A percentile compares a stretch with the other conserved stretches of the same genome.
Evolutionary conservation across 2,329 filamentous ascomycete genomes (phyloP).

Genomic region (Colletotrichum lupini): DNA sequence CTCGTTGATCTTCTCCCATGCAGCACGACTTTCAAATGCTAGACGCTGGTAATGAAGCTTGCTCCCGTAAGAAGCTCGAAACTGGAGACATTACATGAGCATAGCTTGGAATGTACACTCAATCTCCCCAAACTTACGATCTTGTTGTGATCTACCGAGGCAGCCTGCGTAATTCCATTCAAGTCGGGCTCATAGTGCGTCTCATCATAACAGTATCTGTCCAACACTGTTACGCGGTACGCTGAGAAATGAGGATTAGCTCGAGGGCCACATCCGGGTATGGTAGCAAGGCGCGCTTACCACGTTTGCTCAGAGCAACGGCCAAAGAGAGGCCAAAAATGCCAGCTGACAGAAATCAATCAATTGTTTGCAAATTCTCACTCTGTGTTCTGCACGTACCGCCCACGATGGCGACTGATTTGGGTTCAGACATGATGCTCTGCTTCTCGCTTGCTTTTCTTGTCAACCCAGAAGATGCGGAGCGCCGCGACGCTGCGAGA

Average conservation of each 20-base stretch:
- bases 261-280: background rate
- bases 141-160: constrained; percentile 42
- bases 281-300: constrained; percentile 16
- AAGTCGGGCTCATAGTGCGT: constrained; percentile 37
- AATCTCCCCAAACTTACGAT: constrained; percentile 32
- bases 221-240: constrained; percentile 38
- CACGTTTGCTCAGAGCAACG: constrained; percentile 37
- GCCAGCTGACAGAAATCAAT: constrained; percentile 34
- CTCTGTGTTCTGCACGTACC: background rate
- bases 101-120: background rate
- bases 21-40: constrained; percentile 39
- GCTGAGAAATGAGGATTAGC: background rate
- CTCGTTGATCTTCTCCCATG: constrained; percentile 38
- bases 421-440: constrained; percentile 14
- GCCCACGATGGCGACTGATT: constrained; percentile 18
- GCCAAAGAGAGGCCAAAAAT: constrained; percentile 41
- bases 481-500: background rate
- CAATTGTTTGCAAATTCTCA: background rate
- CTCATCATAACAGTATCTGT: constrained; percentile 38
- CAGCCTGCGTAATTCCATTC: constrained; percentile 35
- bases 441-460: background rate
- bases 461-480: background rate
- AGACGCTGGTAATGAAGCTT: constrained; percentile 41
- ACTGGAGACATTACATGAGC: constrained; percentile 24
- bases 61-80: constrained; percentile 40